Conservation (phyloP, 768 basidiomycete genomes). For the Termitomyces bulborhizus region DNA sequence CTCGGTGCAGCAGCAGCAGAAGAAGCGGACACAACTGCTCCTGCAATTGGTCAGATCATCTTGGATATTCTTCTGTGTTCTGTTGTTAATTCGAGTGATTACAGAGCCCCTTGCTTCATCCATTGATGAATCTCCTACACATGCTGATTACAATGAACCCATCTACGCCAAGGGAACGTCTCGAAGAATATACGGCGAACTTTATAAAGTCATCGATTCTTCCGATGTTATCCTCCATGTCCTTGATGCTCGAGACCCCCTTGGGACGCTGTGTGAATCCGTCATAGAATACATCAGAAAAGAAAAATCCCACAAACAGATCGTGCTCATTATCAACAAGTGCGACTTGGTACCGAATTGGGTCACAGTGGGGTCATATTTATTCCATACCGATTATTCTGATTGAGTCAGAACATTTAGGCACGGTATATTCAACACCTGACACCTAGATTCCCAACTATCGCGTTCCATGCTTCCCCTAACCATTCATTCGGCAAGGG, state of each 20-base stretch:
- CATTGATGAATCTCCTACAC: slow-evolving; percentile 48
- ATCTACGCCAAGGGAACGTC: slow-evolving; percentile 96
- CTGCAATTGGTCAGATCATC: slow-evolving; percentile 36
- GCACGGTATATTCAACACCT: slow-evolving; percentile 95
- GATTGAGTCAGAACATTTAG: slow-evolving; percentile 29
- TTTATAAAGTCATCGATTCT: slow-evolving; percentile 99
- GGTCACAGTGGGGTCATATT: slow-evolving; percentile 75
- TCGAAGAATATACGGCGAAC: slow-evolving; percentile 91
- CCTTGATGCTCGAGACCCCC: slow-evolving; percentile 90
- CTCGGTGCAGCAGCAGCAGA: slow-evolving; percentile 49
- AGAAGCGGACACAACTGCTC: slow-evolving; percentile 41
- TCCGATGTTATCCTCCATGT: slow-evolving; percentile 95
- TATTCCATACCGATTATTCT: slow-evolving; percentile 3
- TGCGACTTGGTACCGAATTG: slow-evolving; percentile 98
- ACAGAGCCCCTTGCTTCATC: slow-evolving; percentile 45
- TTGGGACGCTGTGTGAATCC: slow-evolving; percentile 93
- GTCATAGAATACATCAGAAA: slow-evolving; percentile 90
- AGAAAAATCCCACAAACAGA: slow-evolving; percentile 96
- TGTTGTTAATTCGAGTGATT: not conserved
- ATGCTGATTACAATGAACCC: slow-evolving; percentile 81
- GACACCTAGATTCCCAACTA: slow-evolving; percentile 90
- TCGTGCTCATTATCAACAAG: slow-evolving; percentile 96
- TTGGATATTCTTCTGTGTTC: not conserved
- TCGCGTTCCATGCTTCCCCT: slow-evolving; percentile 98
- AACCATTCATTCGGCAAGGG: slow-evolving; percentile 99